Evolutionary conservation across 257 asterid genomes (phyloP).

Genomic region (Ophiorrhiza pumila): DNA sequence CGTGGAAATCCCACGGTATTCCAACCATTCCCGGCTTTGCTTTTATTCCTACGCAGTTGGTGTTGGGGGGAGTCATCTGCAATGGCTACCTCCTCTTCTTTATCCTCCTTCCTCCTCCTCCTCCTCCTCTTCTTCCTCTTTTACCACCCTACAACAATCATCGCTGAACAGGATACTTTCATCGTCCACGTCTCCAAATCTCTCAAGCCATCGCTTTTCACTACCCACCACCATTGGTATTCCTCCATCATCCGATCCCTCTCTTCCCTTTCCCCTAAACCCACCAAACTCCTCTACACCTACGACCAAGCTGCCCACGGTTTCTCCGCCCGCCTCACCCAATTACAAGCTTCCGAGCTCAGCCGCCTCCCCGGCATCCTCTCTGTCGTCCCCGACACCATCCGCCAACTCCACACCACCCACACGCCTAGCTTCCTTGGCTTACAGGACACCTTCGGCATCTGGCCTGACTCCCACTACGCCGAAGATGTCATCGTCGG

Average conservation of each 20-base stretch:
- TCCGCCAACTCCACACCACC: slow-evolving; percentile 72
- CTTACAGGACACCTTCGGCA: slow-evolving; percentile 57
- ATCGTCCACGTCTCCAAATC: slow-evolving; percentile 72
- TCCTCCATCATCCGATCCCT: slow-evolving; percentile 60
- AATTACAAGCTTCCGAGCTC: slow-evolving; percentile 53
- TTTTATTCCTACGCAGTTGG: no score
- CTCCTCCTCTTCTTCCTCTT: slow-evolving; percentile 27
- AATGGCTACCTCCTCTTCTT: slow-evolving; percentile 23
- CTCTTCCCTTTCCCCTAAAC: slow-evolving; percentile 43
- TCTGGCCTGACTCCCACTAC: slow-evolving; percentile 83
- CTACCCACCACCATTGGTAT: slow-evolving; percentile 80
- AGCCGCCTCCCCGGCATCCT: slow-evolving; percentile 49
- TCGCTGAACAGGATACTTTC: slow-evolving; percentile 40
- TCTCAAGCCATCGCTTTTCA: slow-evolving; percentile 53
- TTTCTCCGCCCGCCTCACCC: slow-evolving; percentile 68
- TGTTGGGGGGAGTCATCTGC: not conserved
- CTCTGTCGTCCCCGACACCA: slow-evolving; percentile 64
- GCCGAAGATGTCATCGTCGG: slow-evolving; percentile 86
- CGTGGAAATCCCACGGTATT: no score
- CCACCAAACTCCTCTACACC: slow-evolving; percentile 63
- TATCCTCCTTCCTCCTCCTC: slow-evolving; percentile 9
- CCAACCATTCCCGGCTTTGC: no score
- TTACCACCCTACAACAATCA: not conserved
- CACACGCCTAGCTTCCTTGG: slow-evolving; percentile 73
- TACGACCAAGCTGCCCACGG: slow-evolving; percentile 64